Percentiles rank a stretch among this genome's conserved stretches.
Conservation (phyloP, 495 filamentous ascomycete genomes). For the Penicillium mononematosum region DNA sequence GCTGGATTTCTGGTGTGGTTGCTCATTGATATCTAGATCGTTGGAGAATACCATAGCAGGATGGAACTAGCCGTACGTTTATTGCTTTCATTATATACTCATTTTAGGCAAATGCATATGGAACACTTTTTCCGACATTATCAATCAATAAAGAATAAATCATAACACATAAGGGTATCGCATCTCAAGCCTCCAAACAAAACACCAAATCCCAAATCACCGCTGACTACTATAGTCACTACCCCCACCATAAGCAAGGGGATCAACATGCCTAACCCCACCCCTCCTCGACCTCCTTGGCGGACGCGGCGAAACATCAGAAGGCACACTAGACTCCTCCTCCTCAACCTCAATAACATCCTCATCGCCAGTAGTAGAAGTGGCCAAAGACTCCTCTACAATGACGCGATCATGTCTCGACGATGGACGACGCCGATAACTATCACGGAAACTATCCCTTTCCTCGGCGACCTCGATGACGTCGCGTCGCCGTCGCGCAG, state of each 20-base stretch:
- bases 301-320: constrained; percentile 18
- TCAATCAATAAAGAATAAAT: background rate
- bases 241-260: constrained; percentile 33
- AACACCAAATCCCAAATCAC: background rate
- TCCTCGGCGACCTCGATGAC: constrained; percentile 29
- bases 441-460: constrained; percentile 24
- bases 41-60: no score
- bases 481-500: constrained; percentile 11
- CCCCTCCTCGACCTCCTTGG: constrained; percentile 25
- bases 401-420: constrained; percentile 25
- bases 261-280: constrained; percentile 27
- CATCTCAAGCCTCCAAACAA: background rate
- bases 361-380: constrained; percentile 25
- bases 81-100: no score
- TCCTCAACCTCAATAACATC: constrained; percentile 33
- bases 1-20: no score
- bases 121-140: background rate
- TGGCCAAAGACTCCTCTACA: constrained; percentile 33
- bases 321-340: constrained; percentile 24
- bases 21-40: no score
- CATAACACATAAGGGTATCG: background rate
- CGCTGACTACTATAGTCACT: constrained; percentile 24
- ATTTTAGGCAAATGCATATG: no score
- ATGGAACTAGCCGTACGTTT: no score
- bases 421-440: constrained; percentile 24